These are phyloP conservation scores for Ogataea hybrid DNA, from an alignment of 1,139 yeast species.

Conservation along the genomic window DNA sequence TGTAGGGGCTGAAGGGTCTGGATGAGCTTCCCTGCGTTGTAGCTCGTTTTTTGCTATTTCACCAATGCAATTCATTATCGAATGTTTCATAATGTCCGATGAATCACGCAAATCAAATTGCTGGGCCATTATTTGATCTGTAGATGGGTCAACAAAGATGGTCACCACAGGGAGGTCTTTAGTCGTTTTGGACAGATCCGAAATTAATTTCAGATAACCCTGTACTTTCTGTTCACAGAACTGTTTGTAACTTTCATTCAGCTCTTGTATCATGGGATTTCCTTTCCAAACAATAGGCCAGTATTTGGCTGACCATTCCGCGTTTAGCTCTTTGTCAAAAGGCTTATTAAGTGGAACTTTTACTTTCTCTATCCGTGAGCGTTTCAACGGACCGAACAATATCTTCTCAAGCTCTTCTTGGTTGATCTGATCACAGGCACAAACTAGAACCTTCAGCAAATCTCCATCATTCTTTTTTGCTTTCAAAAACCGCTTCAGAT, in stretches of 20 bases:
- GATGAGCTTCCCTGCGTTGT: slow-evolving; percentile 30
- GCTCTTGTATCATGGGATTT: slow-evolving; percentile 74
- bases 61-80: slow-evolving; percentile 70
- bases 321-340: slow-evolving; percentile 58
- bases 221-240: slow-evolving; percentile 47
- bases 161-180: slow-evolving; percentile 39
- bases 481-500: slow-evolving; percentile 39
- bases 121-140: slow-evolving; percentile 36
- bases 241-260: slow-evolving; percentile 44
- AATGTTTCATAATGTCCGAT: slow-evolving; percentile 58
- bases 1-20: slow-evolving; percentile 10
- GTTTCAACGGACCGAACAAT: slow-evolving; percentile 14
- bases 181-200: slow-evolving; percentile 28
- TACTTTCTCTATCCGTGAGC: slow-evolving; percentile 25
- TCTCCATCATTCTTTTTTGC: slow-evolving; percentile 5
- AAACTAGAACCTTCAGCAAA: slow-evolving; percentile 35
- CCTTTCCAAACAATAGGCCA: slow-evolving; percentile 98
- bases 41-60: slow-evolving; percentile 53
- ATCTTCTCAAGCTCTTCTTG: slow-evolving; percentile 22
- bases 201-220: slow-evolving; percentile 38
- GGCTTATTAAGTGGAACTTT: slow-evolving; percentile 56
- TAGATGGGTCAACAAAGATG: slow-evolving; percentile 47
- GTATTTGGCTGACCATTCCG: slow-evolving; percentile 58
- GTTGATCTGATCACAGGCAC: slow-evolving; percentile 27
- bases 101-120: slow-evolving; percentile 39